phyloP scores from a whole-genome alignment of 805 yeast genomes.

The Saccharomycopsis babjevae region DNA sequence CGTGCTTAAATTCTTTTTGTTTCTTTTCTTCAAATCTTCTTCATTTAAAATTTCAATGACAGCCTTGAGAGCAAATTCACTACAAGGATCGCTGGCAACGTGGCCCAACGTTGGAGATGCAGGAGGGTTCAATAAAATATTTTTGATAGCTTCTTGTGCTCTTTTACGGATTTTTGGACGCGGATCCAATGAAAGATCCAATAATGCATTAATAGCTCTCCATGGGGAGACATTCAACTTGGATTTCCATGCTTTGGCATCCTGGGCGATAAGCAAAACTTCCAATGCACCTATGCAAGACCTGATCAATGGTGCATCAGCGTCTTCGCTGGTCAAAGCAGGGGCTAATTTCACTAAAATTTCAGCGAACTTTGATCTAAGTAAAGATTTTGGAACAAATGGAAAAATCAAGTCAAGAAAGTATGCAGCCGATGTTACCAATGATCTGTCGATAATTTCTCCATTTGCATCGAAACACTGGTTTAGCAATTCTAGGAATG shows the following conservation, averaged over 20 bases:
- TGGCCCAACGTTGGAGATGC: constrained; percentile 74
- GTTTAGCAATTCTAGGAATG: constrained; percentile 72
- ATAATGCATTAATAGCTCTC: constrained; percentile 68
- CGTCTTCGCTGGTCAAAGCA: constrained; percentile 53
- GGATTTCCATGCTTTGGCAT: constrained; percentile 62
- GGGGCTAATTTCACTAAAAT: constrained; percentile 76
- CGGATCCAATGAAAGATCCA: constrained; percentile 72
- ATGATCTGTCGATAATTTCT: constrained; percentile 42
- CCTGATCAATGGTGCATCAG: constrained; percentile 73
- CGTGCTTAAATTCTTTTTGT: background rate
- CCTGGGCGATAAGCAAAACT: constrained; percentile 69
- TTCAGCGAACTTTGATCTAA: constrained; percentile 66
- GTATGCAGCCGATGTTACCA: constrained; percentile 72
- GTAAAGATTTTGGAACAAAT: constrained; percentile 54
- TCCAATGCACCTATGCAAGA: constrained; percentile 84
- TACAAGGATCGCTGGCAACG: constrained; percentile 61
- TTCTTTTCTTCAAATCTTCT: constrained; percentile 27
- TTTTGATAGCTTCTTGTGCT: constrained; percentile 79
- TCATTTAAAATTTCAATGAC: constrained; percentile 35
- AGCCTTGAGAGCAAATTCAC: constrained; percentile 54
- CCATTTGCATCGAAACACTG: constrained; percentile 46
- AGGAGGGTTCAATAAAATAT: constrained; percentile 50
- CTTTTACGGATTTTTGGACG: constrained; percentile 94
- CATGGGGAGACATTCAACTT: constrained; percentile 51
- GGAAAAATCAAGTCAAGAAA: constrained; percentile 74